Percentiles rank a stretch among this genome's conserved stretches.
Conservation (phyloP, 495 filamentous ascomycete genomes). For the Penicillium flavigenum region DNA sequence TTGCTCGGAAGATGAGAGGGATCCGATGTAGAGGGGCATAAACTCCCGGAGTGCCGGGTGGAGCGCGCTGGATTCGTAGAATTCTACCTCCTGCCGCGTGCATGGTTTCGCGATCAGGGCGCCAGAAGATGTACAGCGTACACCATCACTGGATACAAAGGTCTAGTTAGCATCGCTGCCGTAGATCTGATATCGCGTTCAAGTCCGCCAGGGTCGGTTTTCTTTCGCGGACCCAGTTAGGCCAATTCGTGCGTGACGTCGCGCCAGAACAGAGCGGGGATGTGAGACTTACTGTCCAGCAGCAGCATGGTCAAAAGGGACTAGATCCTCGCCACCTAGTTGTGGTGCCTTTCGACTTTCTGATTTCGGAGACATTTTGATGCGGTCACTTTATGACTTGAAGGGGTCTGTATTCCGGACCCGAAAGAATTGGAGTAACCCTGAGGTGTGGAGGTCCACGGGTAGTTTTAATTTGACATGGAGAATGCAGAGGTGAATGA, state of each 20-base stretch:
- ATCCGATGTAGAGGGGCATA: slow-evolving; percentile 85
- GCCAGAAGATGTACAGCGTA: slow-evolving; percentile 81
- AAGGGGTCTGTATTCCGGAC: not conserved
- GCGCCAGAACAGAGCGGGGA: slow-evolving; percentile 8
- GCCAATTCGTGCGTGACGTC: slow-evolving; percentile 5
- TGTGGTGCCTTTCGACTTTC: slow-evolving; percentile 39
- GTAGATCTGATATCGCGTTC: not conserved
- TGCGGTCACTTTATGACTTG: not conserved
- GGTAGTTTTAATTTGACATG: not conserved
- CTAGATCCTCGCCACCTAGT: slow-evolving; percentile 54
- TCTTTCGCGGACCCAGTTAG: not conserved
- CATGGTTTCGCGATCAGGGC: slow-evolving; percentile 94
- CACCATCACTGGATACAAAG: slow-evolving; percentile 68
- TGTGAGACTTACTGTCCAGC: slow-evolving; percentile 86
- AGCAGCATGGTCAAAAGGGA: slow-evolving; percentile 76
- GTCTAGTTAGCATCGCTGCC: slow-evolving; percentile 12
- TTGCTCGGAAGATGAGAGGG: slow-evolving; percentile 56
- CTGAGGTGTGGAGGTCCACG: not conserved
- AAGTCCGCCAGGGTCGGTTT: not conserved
- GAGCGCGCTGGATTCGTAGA: slow-evolving; percentile 76
- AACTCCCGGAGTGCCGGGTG: slow-evolving; percentile 73
- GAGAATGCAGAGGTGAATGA: not conserved
- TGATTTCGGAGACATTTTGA: slow-evolving; percentile 39
- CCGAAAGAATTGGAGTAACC: not conserved
- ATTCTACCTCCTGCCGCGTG: slow-evolving; percentile 79